A percentile compares a stretch with the other conserved stretches of the same genome.
Conservation (phyloP, 805 yeast genomes). For the Diddensiella transvaalensis region DNA sequence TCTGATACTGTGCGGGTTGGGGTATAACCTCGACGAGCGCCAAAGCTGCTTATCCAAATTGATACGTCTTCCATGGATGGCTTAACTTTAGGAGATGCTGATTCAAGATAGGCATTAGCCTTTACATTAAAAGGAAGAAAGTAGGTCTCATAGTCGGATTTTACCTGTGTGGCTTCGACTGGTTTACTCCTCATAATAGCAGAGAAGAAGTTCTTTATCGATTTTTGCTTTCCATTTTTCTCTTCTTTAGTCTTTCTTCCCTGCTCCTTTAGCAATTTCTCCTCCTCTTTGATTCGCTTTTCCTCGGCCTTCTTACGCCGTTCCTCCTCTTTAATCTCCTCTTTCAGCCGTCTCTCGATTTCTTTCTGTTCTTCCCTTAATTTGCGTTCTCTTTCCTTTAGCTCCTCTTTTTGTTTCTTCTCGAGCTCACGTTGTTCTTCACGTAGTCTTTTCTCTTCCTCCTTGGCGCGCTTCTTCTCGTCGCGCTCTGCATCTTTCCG, state of each 20-base stretch:
- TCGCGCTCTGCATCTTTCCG: slow-evolving; percentile 20
- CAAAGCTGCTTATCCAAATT: slow-evolving; percentile 9
- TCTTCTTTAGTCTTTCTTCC: slow-evolving; percentile 18
- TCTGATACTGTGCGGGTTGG: slow-evolving; percentile 23
- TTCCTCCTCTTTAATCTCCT: slow-evolving; percentile 17
- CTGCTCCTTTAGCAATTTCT: slow-evolving; percentile 21
- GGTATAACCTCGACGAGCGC: slow-evolving; percentile 21
- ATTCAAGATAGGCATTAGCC: slow-evolving; percentile 20
- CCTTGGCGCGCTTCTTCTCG: slow-evolving; percentile 16
- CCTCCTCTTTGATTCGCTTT: slow-evolving; percentile 15
- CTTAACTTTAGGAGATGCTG: neutral
- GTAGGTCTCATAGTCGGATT: slow-evolving; percentile 26
- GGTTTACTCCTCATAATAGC: slow-evolving; percentile 6
- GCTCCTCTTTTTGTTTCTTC: slow-evolving; percentile 20
- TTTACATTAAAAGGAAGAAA: slow-evolving; percentile 35
- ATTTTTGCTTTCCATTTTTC: slow-evolving; percentile 18
- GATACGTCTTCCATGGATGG: neutral
- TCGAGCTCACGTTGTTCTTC: slow-evolving; percentile 19
- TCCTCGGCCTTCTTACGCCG: slow-evolving; percentile 21
- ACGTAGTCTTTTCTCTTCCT: slow-evolving; percentile 22
- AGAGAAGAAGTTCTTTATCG: slow-evolving; percentile 8
- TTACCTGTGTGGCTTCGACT: slow-evolving; percentile 2
- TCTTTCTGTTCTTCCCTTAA: slow-evolving; percentile 22
- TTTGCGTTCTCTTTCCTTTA: slow-evolving; percentile 22
- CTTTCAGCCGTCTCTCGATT: slow-evolving; percentile 21